A percentile compares a stretch with the other conserved stretches of the same genome.
phyloP scores from a whole-genome alignment of 176 grass and related monocot genomes.

The Dendrocalamus sinicus region DNA sequence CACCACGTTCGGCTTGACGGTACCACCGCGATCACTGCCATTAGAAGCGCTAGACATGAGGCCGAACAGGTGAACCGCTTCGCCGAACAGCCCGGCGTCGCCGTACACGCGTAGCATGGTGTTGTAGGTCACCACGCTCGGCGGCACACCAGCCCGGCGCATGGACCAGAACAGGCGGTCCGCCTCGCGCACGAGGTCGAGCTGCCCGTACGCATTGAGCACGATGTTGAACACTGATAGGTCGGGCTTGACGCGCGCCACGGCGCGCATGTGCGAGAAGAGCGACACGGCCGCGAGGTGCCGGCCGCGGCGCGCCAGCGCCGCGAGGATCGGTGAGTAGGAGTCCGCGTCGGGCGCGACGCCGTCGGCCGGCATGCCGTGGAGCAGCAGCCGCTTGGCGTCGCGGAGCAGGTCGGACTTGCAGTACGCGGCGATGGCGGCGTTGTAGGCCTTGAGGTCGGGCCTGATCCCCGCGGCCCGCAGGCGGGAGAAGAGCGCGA shows the following conservation, averaged over 20 bases:
- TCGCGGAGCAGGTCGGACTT: conserved; percentile 68
- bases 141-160: conserved; percentile 65
- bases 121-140: conserved; percentile 87
- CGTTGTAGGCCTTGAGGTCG: conserved; percentile 86
- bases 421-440: conserved; percentile 67
- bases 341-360: conserved; percentile 70
- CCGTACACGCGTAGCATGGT: conserved; percentile 96
- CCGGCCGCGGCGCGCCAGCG: conserved; percentile 65
- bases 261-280: conserved; percentile 79
- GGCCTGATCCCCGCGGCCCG: conserved; percentile 59
- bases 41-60: conserved; percentile 61
- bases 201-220: conserved; percentile 88
- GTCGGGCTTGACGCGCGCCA: conserved; percentile 68
- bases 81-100: conserved; percentile 86
- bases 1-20: conserved; percentile 76
- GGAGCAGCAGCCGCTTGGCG: conserved; percentile 66
- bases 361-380: conserved; percentile 68
- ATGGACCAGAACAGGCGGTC: conserved; percentile 94
- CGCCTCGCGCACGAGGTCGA: conserved; percentile 78
- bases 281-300: conserved; percentile 85
- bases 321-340: conserved; percentile 80
- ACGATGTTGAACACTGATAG: conserved; percentile 86
- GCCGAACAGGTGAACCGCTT: conserved; percentile 83
- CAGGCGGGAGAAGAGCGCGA: conserved; percentile 88
- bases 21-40: conserved; percentile 14